Evolutionary conservation across 192 early-diverging fungal species (phyloP), one percentile per base, ranked within the genome.

Genomic region (Coemansia reversa): DNA sequence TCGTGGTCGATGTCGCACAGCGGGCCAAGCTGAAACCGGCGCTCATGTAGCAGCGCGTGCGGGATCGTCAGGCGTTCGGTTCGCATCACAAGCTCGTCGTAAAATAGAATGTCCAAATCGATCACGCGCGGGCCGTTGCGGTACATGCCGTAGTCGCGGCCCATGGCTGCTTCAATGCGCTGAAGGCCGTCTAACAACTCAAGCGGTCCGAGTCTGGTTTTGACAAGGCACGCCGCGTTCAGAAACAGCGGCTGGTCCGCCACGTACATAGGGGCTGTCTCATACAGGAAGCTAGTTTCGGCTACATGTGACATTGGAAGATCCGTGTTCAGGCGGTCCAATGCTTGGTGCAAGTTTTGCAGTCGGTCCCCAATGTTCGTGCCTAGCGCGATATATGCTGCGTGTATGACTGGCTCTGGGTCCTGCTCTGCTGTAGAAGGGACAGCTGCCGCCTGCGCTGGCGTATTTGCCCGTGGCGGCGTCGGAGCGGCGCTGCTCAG

Each of bases 21-120:
- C 45, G 97, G 97, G 59, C 90, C 79, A 57, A 99, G 71, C 24
- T 97, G 95, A 88, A 99, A 99, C 57, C 94, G 90, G 14, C 97
- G 89, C 71, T 99, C 97, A 29, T 88, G 85, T 54, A 98, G 86
- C 5, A 85, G 75, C 4, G 87, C 82, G 82, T 99, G 97, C 35
- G 97, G 97, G 33, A 99, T 95, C 8, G 84, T 90, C 59, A 99
- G 80, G 8, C 51, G 53, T 16, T 85, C 81, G 9, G 74, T 85
- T 4, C 89, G 74, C 58, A 95, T 78, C 33, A 91, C 84, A 47
- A 90, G 55, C 51, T 86, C 81, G 63, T 94, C 92, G 73, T 92
- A 99, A 65, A 92, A 91, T n/a, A 99, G 70, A 61, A 99, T 98
- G 65, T 99, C 97, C 9, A 98, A 84, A 70, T 99, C 97, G 49